A percentile compares a stretch with the other conserved stretches of the same genome.
Evolutionary conservation across 169 alveolate species (phyloP).

Genomic region (Plasmodium vivax): DNA sequence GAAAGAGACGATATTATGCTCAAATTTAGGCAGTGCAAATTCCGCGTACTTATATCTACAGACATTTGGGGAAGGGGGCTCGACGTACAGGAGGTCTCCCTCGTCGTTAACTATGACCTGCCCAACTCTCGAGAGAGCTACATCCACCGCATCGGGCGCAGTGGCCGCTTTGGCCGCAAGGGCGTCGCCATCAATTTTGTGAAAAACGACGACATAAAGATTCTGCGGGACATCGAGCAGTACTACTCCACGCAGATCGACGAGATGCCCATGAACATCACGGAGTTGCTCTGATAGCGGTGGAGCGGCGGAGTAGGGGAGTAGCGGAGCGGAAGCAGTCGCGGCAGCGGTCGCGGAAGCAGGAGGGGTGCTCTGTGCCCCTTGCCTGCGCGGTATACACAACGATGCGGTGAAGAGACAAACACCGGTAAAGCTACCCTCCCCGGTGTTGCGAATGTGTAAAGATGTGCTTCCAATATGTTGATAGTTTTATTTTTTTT

Average conservation of each 20-base stretch:
- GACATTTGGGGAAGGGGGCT: constrained; percentile 99
- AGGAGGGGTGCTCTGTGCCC: too few relatives aligned
- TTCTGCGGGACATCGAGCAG: constrained; percentile 95
- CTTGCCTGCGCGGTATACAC: too few relatives aligned
- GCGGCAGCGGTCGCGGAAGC: background rate
- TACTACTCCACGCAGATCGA: constrained; percentile 99
- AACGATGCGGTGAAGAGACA: too few relatives aligned
- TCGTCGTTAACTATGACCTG: constrained; percentile 98
- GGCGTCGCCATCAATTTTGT: constrained; percentile 99
- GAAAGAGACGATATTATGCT: constrained; percentile 97
- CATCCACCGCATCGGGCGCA: constrained; percentile 99
- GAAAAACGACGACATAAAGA: constrained; percentile 94
- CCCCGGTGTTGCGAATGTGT: background rate
- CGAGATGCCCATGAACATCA: constrained; percentile 98
- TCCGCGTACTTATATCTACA: constrained; percentile 98
- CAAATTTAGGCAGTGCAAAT: constrained; percentile 97
- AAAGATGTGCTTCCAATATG: background rate
- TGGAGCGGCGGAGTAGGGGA: background rate
- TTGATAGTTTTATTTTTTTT: background rate
- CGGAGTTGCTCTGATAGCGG: constrained; percentile 80
- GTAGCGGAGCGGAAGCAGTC: background rate
- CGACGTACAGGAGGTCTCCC: constrained; percentile 98
- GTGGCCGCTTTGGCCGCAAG: constrained; percentile 99
- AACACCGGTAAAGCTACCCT: too few relatives aligned
- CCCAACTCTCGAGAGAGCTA: constrained; percentile 97